Conservation (phyloP, 139 green algal species). For the Marvania coccoides region DNA sequence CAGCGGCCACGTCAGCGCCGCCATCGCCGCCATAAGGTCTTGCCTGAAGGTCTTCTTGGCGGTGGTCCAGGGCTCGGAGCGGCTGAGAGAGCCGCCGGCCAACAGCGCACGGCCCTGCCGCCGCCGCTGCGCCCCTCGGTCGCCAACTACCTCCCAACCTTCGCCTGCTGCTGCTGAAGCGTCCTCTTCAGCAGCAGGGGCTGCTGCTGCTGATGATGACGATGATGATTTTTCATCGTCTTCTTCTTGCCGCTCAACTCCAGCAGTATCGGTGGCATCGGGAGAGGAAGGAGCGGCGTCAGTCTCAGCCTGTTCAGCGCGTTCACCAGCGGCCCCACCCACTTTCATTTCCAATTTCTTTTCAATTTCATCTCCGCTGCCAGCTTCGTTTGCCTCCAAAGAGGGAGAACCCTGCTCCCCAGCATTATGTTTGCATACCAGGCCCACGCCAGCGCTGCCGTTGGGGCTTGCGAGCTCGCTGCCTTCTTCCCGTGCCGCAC, state of each 20-base stretch:
- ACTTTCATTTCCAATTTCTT: no score
- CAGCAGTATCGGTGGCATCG: background rate
- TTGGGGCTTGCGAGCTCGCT: no score
- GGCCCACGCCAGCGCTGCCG: no score
- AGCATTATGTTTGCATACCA: no score
- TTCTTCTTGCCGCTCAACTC: background rate
- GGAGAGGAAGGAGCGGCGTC: background rate
- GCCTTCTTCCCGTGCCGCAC: no score
- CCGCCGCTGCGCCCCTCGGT: background rate
- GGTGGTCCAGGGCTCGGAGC: background rate
- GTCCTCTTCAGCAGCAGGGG: background rate
- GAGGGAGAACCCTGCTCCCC: no score
- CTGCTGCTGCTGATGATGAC: background rate
- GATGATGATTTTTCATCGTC: background rate
- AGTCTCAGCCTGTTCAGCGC: background rate
- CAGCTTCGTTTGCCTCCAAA: no score
- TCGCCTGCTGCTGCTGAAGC: background rate
- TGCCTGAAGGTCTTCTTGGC: slow-evolving; percentile 1
- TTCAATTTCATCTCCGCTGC: no score
- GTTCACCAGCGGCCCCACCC: no score
- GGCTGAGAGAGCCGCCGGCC: background rate
- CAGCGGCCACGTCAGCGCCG: slow-evolving; percentile 53
- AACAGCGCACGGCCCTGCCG: slow-evolving; percentile 17
- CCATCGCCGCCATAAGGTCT: slow-evolving; percentile 51
- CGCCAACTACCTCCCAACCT: slow-evolving; percentile 19